Conservation (phyloP, 2,329 filamentous ascomycete genomes). For the Phyllosticta citriasiana region DNA sequence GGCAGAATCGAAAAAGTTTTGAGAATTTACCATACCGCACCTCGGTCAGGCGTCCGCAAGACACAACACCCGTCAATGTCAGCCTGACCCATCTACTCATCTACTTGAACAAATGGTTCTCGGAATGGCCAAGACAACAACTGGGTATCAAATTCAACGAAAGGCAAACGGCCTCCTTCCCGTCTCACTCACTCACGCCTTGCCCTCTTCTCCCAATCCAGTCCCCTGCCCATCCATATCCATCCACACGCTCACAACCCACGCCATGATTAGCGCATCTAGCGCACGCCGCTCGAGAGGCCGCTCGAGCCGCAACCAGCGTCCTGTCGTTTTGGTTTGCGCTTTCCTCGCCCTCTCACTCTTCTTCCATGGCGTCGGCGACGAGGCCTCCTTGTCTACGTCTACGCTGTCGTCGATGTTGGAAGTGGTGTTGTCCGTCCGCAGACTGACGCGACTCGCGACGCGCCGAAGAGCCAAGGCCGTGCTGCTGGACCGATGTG, state of each 20-base stretch:
- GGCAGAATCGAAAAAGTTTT: too few relatives aligned
- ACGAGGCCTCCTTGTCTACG: not conserved
- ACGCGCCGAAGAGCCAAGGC: not conserved
- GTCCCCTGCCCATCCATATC: not conserved
- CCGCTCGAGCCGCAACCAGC: not conserved
- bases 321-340: not conserved
- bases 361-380: not conserved
- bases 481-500: not conserved
- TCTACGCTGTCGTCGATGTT: too few relatives aligned
- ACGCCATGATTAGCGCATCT: not conserved
- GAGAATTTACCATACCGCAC: too few relatives aligned
- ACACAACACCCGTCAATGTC: too few relatives aligned
- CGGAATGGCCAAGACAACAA: too few relatives aligned
- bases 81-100: too few relatives aligned
- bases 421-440: not conserved
- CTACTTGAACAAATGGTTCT: too few relatives aligned
- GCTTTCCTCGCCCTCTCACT: not conserved
- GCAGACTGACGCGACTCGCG: not conserved
- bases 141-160: too few relatives aligned
- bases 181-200: too few relatives aligned
- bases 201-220: too few relatives aligned
- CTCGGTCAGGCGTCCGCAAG: too few relatives aligned
- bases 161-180: too few relatives aligned
- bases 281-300: not conserved
- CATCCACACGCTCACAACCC: not conserved